Conservation (phyloP, 768 basidiomycete genomes). For the Flagelloscypha sp. region DNA sequence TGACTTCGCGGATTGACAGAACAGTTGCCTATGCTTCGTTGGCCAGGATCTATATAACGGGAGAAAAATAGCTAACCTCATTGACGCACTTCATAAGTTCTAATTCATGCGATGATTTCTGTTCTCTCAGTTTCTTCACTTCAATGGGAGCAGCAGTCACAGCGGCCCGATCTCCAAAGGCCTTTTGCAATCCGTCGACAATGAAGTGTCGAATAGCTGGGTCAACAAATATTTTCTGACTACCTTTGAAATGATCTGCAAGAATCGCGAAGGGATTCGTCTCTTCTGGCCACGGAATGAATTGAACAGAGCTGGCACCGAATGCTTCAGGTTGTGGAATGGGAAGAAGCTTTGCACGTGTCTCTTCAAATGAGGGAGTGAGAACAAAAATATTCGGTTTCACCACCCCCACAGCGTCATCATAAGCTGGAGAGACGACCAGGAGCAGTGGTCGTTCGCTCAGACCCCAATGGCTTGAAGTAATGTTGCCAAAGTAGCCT, state of each 20-base stretch:
- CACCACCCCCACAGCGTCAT: conserved; percentile 16
- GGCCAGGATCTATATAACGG: background rate
- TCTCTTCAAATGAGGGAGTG: conserved; percentile 71
- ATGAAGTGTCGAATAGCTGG: conserved; percentile 55
- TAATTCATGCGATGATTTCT: conserved; percentile 66
- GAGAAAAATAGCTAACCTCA: conserved; percentile 40
- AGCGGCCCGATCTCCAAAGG: conserved; percentile 22
- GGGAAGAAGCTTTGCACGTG: conserved; percentile 53
- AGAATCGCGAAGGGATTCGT: conserved; percentile 56
- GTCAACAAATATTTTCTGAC: conserved; percentile 49
- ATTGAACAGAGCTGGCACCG: conserved; percentile 37
- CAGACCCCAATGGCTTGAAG: conserved; percentile 50
- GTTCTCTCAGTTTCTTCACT: conserved; percentile 58
- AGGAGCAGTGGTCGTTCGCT: conserved; percentile 77
- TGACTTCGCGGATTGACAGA: conserved; percentile 61
- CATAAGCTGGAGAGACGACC: conserved; percentile 40
- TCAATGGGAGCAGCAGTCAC: conserved; percentile 45
- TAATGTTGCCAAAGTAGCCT: conserved; percentile 67
- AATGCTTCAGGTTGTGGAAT: conserved; percentile 40
- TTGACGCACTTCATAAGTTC: conserved; percentile 70
- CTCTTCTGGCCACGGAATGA: conserved; percentile 59
- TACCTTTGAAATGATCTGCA: conserved; percentile 10
- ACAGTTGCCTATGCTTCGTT: too few species aligned
- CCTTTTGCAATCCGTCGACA: conserved; percentile 49
- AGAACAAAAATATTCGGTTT: conserved; percentile 48